Percentiles rank a stretch among this genome's conserved stretches.
Conservation (phyloP, 257 asterid genomes). For the Vinca minor region DNA sequence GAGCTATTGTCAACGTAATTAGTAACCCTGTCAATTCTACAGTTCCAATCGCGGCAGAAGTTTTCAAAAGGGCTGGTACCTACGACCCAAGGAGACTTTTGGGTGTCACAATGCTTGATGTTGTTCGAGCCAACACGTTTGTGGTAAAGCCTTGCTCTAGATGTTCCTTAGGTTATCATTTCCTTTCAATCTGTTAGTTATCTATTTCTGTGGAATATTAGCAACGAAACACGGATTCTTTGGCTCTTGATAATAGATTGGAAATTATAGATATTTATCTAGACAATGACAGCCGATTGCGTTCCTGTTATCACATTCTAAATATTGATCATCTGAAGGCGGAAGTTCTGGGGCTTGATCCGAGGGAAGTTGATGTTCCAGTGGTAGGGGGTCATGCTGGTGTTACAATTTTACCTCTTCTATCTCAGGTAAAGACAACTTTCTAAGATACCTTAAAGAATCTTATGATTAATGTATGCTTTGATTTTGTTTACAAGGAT, state of each 20-base stretch:
- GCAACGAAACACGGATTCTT: neutral
- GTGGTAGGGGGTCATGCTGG: conserved; percentile 99
- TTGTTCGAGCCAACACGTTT: conserved; percentile 92
- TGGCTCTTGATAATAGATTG: neutral
- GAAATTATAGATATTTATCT: neutral
- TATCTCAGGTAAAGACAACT: conserved; percentile 66
- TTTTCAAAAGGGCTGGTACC: conserved; percentile 74
- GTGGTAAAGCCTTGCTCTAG: conserved; percentile 47
- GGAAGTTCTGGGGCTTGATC: conserved; percentile 94
- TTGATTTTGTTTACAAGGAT: neutral
- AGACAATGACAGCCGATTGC: neutral
- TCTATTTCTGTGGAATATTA: neutral
- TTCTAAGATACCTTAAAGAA: neutral
- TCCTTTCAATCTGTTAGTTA: neutral
- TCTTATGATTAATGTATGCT: neutral
- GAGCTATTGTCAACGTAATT: conserved; percentile 69
- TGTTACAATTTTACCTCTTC: conserved; percentile 84
- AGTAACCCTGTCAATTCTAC: conserved; percentile 98
- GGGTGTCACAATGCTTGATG: conserved; percentile 95
- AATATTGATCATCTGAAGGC: conserved; percentile 41
- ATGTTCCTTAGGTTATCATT: too few relatives aligned
- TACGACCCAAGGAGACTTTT: conserved; percentile 75
- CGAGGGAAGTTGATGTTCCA: conserved; percentile 87
- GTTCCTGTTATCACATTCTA: neutral
- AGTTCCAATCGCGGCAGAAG: conserved; percentile 95